Evolutionary conservation across 2,329 filamentous ascomycete genomes (phyloP).

Genomic region (Talaromyces funiculosus): DNA sequence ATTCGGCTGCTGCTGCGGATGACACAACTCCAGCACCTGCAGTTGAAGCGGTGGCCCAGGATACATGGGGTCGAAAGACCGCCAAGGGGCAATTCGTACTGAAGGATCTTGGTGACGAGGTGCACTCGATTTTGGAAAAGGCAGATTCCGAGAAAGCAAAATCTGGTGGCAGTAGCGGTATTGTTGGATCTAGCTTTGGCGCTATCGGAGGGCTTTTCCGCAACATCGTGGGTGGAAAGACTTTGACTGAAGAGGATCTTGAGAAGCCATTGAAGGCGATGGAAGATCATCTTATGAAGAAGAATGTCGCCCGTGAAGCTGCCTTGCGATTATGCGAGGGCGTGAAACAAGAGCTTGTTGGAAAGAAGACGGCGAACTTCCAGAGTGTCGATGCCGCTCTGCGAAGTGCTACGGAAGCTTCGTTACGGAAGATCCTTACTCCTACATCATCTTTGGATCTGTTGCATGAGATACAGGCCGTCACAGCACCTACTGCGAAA

Average conservation of each 20-base stretch:
- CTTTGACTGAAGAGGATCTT: slow-evolving; percentile 79
- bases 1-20: slow-evolving; percentile 63
- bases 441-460: slow-evolving; percentile 92
- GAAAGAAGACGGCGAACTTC: slow-evolving; percentile 86
- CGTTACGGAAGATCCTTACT: slow-evolving; percentile 89
- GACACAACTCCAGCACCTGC: slow-evolving; percentile 52
- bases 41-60: slow-evolving; percentile 68
- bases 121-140: slow-evolving; percentile 78
- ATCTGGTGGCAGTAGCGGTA: slow-evolving; percentile 48
- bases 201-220: slow-evolving; percentile 84
- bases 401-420: slow-evolving; percentile 81
- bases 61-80: slow-evolving; percentile 78
- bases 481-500: slow-evolving; percentile 61
- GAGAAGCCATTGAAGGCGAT: slow-evolving; percentile 91
- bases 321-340: slow-evolving; percentile 85
- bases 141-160: slow-evolving; percentile 62
- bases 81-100: slow-evolving; percentile 88
- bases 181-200: slow-evolving; percentile 73
- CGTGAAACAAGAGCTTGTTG: slow-evolving; percentile 82
- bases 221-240: slow-evolving; percentile 93
- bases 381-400: slow-evolving; percentile 82
- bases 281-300: slow-evolving; percentile 89
- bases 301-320: slow-evolving; percentile 94
- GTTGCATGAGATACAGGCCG: slow-evolving; percentile 81
- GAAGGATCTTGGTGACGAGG: slow-evolving; percentile 88